These are phyloP conservation scores for Basipetospora chlamydospora DNA, from an alignment of 2,329 filamentous ascomycete genomes.

Conservation along the genomic window DNA sequence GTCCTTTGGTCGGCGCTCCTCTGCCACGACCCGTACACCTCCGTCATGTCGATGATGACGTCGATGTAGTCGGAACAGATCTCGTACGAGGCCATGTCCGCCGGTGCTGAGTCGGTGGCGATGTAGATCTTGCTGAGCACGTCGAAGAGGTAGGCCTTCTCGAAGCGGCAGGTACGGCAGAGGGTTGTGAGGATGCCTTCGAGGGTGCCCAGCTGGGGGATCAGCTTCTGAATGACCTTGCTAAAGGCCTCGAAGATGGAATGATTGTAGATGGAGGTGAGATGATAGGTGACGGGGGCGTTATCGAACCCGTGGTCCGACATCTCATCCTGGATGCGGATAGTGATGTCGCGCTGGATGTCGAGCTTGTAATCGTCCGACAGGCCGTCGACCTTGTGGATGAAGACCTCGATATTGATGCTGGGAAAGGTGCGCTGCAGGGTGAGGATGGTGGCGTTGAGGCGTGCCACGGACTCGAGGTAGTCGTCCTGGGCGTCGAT, in stretches of 20 bases:
- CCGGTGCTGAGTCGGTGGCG: conserved; percentile 82
- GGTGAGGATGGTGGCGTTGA: conserved; percentile 80
- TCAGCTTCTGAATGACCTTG: conserved; percentile 95
- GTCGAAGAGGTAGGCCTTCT: conserved; percentile 97
- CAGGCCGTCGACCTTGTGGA: conserved; percentile 97
- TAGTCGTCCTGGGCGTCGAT: conserved; percentile 98
- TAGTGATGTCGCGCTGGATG: conserved; percentile 90
- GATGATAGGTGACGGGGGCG: conserved; percentile 83
- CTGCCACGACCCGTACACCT: conserved; percentile 74
- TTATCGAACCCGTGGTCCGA: conserved; percentile 89
- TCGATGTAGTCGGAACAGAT: conserved; percentile 98
- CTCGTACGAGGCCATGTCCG: conserved; percentile 92
- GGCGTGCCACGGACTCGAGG: conserved; percentile 71
- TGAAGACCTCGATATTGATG: conserved; percentile 96
- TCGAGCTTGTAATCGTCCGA: conserved; percentile 94
- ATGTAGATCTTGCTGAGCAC: conserved; percentile 98
- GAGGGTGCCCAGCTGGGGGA: conserved; percentile 81
- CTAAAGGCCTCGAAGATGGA: conserved; percentile 97
- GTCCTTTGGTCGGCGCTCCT: conserved; percentile 40
- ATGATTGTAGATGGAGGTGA: conserved; percentile 97
- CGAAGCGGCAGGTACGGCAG: conserved; percentile 84
- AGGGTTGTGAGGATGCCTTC: conserved; percentile 90
- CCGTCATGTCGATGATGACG: conserved; percentile 91
- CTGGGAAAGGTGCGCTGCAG: conserved; percentile 79
- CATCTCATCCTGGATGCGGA: conserved; percentile 90